Evolutionary conservation across 345 rosid genomes (phyloP).

Genomic region (Passiflora organensis): DNA sequence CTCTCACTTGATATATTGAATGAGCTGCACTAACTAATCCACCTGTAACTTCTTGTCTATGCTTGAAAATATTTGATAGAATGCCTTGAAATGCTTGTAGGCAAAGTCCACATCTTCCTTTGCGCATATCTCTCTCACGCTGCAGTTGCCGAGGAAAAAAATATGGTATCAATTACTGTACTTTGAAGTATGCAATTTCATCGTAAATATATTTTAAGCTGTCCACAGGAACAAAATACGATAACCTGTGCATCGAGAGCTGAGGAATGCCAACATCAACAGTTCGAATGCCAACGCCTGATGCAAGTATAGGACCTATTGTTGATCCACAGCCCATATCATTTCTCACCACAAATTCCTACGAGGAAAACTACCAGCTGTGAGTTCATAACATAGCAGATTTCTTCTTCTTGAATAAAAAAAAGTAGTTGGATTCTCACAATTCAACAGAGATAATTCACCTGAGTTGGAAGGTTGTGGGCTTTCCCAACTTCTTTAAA

Average conservation of each 20-base stretch:
- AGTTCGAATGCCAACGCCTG: conserved; percentile 83
- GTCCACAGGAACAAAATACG: background rate
- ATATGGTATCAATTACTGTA: background rate
- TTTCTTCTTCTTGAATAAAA: background rate
- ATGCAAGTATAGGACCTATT: conserved; percentile 93
- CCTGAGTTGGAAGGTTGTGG: conserved; percentile 85
- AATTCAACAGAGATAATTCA: conserved; percentile 22
- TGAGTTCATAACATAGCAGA: too few relatives aligned
- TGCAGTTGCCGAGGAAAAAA: conserved; percentile 18
- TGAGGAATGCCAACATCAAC: conserved; percentile 96
- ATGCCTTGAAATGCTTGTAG: conserved; percentile 88
- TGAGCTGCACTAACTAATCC: too few relatives aligned
- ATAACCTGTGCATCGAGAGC: conserved; percentile 97
- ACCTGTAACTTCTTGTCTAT: conserved; percentile 59
- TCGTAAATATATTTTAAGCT: background rate
- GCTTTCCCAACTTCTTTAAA: conserved; percentile 83
- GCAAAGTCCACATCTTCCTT: conserved; percentile 77
- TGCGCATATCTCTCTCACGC: conserved; percentile 86
- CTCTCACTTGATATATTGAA: too few relatives aligned
- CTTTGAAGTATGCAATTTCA: background rate
- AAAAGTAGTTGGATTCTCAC: background rate
- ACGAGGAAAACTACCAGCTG: conserved; percentile 9
- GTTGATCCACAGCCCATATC: conserved; percentile 99
- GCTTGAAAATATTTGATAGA: conserved; percentile 61
- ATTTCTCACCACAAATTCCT: conserved; percentile 96